Base-by-base conservation (phyloP, 306 rosid genomes). In the Vigna reflexopilosa region DNA sequence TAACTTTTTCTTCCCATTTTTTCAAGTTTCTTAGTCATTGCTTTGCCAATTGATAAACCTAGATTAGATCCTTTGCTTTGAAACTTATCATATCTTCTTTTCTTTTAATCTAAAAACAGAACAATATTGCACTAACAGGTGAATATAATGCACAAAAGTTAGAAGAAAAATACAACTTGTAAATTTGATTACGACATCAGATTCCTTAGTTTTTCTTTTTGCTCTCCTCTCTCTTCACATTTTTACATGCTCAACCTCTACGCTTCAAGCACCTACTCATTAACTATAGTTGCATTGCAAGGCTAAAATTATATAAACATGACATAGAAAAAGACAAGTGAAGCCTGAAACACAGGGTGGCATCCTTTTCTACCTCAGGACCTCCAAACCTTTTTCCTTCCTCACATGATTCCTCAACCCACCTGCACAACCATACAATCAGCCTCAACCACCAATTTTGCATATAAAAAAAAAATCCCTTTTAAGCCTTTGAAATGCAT, bases 331-430 rank as follows among this genome's bases (percentile, higher is more conserved):
- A 83, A 48, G 87, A 88, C 90, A 78, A 76, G 70, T 76, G 82
- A 83, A 83, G 81, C 81, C 76, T 38, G 56, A 57, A 54, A 47
- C 42, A 83, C 82, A 77, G 47, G 80, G 72, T 75, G 92, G 77
- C 89, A 77, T 80, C 79, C 77, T 75, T 64, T 87, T 30, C 76
- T 86, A 87, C 86, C 93, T 83, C 79, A 79, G 19, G 45, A 86
- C 87, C 79, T 78, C 86, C 62, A 88, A 87, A 28, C 90, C 95
- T 82, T 57, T 77, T 70, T 77, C 90, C 89, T 79, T 83, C 86
- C 87, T 88, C 95, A 90, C 95, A 84, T 86, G 91, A 87, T 90
- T 88, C 83, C 81, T 86, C 93, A 88, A 40, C 34, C 15, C 86
- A 83, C 86, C 97, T 92, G 97, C 91, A 89, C 73, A 82, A 62